Base-by-base conservation (phyloP, 805 yeast genomes). In the Metschnikowia vanudenii region DNA sequence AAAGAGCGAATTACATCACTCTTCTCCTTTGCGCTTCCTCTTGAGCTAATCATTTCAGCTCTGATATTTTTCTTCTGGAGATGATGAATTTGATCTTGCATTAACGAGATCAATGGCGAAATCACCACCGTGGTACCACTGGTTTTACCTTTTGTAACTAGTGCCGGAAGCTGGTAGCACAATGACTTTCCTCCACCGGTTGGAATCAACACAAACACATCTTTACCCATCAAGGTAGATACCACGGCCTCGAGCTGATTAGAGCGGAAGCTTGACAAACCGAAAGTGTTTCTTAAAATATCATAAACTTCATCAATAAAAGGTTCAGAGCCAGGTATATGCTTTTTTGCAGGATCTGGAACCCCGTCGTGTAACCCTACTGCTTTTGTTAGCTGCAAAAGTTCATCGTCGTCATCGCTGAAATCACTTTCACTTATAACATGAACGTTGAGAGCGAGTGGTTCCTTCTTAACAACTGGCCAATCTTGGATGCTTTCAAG, bases 131-230 rank as follows among this genome's bases (percentile, higher is more conserved):
- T 89, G 0, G 94, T 85, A 13, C 97, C 98, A 14, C 67, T 68
- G 0, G 96, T 88, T 18, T 63, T 73, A 1, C 97, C 97, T 1
- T 84, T 73, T 35, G 75, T 73, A 1, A 92, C 82, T 37, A 94
- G 71, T 0, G 99, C 97, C 0, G 99, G 98, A 31, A 94, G 73
- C 65, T 94, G 99, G 65, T 91, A 94, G 62, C 99, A 94, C 26
- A 94, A 68, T 0, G 98, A 91, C 62, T 94, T 94, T 41, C 99
- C 99, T 41, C 99, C 99, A 32, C 99, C 99, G 0, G 99, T 94
- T 0, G 99, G 99, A 96, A 94, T 92, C 56, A 94, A 72, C 1
- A 94, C 97, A 68, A 94, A 89, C 0, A 88, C 96, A 63, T 94
- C 99, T 37, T 78, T 75, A 1, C 97, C 96, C 4, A 77, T 62